A percentile compares a stretch with the other conserved stretches of the same genome.
Evolutionary conservation across 2,329 filamentous ascomycete genomes (phyloP).

Genomic region (Thermothelomyces thermophilus): DNA sequence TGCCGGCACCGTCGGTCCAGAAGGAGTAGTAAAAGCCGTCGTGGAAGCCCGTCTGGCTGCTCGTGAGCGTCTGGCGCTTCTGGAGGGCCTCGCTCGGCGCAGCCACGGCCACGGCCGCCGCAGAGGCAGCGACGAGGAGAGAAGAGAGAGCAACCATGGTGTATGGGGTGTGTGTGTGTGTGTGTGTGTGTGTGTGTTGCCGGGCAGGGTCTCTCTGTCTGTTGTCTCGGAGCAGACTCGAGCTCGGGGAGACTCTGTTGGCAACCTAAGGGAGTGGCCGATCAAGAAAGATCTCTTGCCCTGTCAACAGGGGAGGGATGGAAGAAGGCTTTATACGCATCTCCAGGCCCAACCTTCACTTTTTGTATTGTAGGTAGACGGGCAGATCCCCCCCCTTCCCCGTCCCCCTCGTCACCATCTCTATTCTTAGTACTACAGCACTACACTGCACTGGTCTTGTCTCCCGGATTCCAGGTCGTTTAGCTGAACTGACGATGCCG

Average conservation of each 20-base stretch:
- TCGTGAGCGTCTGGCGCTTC: constrained; percentile 34
- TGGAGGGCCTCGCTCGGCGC: constrained; percentile 33
- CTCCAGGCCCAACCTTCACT: background rate
- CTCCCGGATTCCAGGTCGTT: background rate
- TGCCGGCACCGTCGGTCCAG: constrained; percentile 49
- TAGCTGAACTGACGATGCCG: background rate
- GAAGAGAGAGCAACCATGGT: constrained; percentile 37
- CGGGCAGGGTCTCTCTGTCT: no score
- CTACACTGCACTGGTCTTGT: no score
- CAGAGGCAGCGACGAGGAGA: constrained; percentile 32
- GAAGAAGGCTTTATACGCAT: constrained; percentile 5
- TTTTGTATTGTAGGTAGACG: no score
- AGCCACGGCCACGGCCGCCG: constrained; percentile 30
- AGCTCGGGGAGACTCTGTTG: no score
- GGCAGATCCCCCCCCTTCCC: no score
- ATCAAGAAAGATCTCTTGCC: background rate
- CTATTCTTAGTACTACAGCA: constrained; percentile 15
- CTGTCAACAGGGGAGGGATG: background rate
- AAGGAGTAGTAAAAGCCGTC: constrained; percentile 56
- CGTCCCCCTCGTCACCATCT: background rate
- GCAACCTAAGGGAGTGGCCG: background rate
- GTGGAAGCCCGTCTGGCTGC: constrained; percentile 43
- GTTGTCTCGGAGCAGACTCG: no score
- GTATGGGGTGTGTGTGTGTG: background rate
- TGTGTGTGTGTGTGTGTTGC: background rate